Evolutionary conservation across 768 basidiomycete genomes (phyloP).

Genomic region (Psilocybe cubensis): DNA sequence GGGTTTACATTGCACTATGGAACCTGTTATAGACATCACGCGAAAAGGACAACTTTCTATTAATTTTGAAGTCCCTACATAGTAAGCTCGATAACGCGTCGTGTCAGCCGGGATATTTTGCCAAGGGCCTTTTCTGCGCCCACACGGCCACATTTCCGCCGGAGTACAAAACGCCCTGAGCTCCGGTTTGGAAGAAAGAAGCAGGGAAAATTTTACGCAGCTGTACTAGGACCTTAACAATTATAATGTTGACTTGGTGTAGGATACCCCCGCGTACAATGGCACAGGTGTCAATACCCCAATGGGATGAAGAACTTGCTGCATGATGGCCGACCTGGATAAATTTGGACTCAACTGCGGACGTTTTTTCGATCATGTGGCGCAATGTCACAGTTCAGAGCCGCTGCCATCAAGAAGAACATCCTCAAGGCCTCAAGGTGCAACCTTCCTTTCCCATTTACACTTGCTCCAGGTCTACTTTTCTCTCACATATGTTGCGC

Average conservation of each 20-base stretch:
- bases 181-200: background rate
- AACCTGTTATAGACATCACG: background rate
- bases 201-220: background rate
- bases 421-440: too few relatives aligned
- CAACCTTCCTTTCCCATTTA: background rate
- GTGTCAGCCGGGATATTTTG: too few relatives aligned
- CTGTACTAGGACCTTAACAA: too few relatives aligned
- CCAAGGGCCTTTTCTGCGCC: too few relatives aligned
- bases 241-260: background rate
- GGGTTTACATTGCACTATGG: background rate
- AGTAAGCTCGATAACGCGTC: too few relatives aligned
- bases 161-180: background rate
- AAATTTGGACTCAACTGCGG: background rate
- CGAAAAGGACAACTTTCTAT: background rate
- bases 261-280: background rate
- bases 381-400: background rate
- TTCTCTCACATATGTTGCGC: background rate
- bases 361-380: conserved; percentile 1
- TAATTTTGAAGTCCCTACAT: background rate
- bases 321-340: background rate
- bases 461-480: background rate
- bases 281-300: too few relatives aligned
- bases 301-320: background rate
- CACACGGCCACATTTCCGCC: background rate
- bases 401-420: too few relatives aligned